Evolutionary conservation across 1,284 basidiomycete species (phyloP).

Genomic region (Omphalotus olearius): DNA sequence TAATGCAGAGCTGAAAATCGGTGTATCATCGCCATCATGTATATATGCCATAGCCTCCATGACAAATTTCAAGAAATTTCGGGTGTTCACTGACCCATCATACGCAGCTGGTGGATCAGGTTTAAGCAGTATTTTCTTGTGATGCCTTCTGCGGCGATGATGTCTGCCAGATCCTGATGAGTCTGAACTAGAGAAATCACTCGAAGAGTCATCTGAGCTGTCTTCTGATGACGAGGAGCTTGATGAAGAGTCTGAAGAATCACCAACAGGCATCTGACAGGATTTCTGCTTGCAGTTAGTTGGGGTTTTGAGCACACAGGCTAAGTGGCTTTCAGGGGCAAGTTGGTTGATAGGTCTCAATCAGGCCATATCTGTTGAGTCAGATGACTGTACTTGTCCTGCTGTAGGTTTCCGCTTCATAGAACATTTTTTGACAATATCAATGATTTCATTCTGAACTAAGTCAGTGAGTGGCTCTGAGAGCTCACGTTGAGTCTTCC

Average conservation of each 20-base stretch:
- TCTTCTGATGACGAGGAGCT: too few relatives aligned
- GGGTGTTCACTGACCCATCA: constrained; percentile 23
- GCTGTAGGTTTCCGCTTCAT: background rate
- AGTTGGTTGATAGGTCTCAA: background rate
- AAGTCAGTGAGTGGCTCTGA: constrained; percentile 9
- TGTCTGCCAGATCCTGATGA: background rate
- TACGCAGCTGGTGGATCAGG: constrained; percentile 26
- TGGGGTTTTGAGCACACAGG: background rate
- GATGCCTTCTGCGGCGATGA: background rate
- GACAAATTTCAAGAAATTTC: constrained; percentile 25
- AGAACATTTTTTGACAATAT: constrained; percentile 3
- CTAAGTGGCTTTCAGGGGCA: constrained; percentile 6
- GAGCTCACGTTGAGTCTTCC: background rate
- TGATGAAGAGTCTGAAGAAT: too few relatives aligned
- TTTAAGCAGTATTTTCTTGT: constrained; percentile 18
- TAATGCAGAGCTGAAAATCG: too few relatives aligned
- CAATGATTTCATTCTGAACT: constrained; percentile 2
- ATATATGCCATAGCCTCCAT: constrained; percentile 27
- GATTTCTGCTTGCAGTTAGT: background rate
- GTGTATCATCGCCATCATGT: constrained; percentile 21
- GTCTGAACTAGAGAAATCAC: constrained; percentile 2
- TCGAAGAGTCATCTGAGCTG: background rate
- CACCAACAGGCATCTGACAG: too few relatives aligned
- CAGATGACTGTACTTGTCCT: background rate
- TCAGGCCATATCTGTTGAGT: background rate